Percentiles rank a stretch among this genome's conserved stretches.
phyloP scores from a whole-genome alignment of 306 rosid species.

The Dryas drummondii region DNA sequence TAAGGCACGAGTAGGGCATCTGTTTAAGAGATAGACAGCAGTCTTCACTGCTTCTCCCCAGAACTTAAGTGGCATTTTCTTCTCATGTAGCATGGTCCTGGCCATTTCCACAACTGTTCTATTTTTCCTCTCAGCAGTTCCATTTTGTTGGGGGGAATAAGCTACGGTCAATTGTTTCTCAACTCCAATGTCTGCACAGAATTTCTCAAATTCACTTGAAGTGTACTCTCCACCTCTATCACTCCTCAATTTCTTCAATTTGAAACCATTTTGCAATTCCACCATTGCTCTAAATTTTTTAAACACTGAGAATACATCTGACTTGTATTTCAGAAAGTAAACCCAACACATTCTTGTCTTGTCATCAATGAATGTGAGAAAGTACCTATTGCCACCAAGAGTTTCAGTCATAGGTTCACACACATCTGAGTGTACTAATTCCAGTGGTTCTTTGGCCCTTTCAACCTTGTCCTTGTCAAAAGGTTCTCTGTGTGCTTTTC shows the following conservation, averaged over 20 bases:
- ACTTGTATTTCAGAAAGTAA: neutral
- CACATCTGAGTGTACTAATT: neutral
- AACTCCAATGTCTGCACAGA: neutral
- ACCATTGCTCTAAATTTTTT: constrained; percentile 7
- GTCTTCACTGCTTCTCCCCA: neutral
- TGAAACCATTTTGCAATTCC: neutral
- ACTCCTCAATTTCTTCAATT: neutral
- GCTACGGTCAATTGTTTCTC: neutral
- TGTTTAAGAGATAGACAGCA: neutral
- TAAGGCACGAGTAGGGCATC: neutral
- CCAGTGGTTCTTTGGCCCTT: neutral
- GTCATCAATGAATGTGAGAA: neutral
- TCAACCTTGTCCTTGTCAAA: neutral
- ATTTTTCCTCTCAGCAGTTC: neutral
- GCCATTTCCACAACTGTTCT: neutral
- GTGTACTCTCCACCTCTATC: neutral
- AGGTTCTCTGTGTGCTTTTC: constrained; percentile 4
- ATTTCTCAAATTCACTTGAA: neutral
- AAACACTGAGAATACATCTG: neutral
- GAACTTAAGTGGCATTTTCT: neutral
- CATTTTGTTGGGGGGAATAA: constrained; percentile 6
- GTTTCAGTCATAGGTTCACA: neutral
- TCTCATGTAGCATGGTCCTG: neutral
- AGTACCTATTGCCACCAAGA: neutral
- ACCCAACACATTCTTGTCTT: neutral